These are phyloP conservation scores for Trichosporon ovoides DNA, from an alignment of 1,284 basidiomycete species.

Conservation along the genomic window DNA sequence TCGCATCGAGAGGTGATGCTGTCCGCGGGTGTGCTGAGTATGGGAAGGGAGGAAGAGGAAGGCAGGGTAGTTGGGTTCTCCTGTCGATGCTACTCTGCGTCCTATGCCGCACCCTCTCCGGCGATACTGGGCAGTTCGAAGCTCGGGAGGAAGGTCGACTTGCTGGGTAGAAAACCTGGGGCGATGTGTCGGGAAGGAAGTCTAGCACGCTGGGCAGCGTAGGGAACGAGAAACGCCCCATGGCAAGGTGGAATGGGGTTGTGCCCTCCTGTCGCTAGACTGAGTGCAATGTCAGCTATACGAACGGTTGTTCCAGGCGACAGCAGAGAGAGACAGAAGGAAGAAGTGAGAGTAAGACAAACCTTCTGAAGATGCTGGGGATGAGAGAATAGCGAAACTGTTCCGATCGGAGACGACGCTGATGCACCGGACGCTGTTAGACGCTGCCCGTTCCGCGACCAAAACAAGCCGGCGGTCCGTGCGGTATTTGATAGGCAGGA, in stretches of 20 bases:
- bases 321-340: too few relatives aligned
- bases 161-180: neutral
- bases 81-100: neutral
- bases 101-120: neutral
- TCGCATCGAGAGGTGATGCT: neutral
- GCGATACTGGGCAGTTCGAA: neutral
- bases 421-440: neutral
- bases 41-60: neutral
- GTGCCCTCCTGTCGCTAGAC: neutral
- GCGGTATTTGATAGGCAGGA: neutral
- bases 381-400: neutral
- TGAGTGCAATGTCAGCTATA: neutral
- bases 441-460: neutral
- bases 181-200: neutral
- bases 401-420: neutral
- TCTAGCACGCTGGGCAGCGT: neutral
- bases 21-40: neutral
- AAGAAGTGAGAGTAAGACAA: neutral
- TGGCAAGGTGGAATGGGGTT: neutral
- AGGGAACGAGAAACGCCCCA: constrained; percentile 3
- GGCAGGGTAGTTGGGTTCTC: neutral
- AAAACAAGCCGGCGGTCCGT: constrained; percentile 1
- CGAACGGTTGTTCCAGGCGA: too few relatives aligned
- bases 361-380: neutral
- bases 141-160: neutral